Evolutionary conservation across 306 rosid genomes (phyloP), one percentile per base, ranked within the genome.

Genomic region (Alnus glutinosa): DNA sequence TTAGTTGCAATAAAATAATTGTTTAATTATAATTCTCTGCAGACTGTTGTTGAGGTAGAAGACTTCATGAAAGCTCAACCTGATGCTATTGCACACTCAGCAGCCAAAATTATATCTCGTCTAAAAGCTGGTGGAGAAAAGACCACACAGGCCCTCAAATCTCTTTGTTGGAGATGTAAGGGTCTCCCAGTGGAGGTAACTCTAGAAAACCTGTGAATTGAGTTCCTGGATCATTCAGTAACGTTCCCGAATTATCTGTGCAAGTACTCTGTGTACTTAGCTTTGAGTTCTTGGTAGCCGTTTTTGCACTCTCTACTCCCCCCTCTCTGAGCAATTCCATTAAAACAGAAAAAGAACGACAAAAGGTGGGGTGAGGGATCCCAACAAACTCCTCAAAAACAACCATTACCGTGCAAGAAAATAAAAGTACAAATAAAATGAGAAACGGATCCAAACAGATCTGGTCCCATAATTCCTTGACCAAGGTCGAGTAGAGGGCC

Each of bases 121-220:
- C 55, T 95, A 80, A 90, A 90, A 89, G 94, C 88, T 49, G 95
- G 86, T 77, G 99, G 96, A 64, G 99, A 95, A 84, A 91, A 89
- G 88, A 89, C 92, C 32, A 74, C 88, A 16, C 96, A 89, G 82
- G 98, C 98, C 50, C 92, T 95, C 48, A 92, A 91, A 83, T 92
- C 97, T 78, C 83, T 95, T 15, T 95, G 98, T 85, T 95, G 90
- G 93, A 90, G 94, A 85, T 85, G 83, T 77, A 92, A 90, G 96
- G 92, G 98, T 73, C 82, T 95, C 72, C 96, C 91, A 86, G 99
- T 89, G 73, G 99, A 95, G 97, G 99, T 95, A 88, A 81, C 81
- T 75, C 23, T 42, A 11, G 71, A 72, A 69, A 58, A 54, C 59
- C 75, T 76, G 32, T 9, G 61, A 76, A 32, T 73, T 34, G 69